Percentiles rank a stretch among this genome's conserved stretches.
Evolutionary conservation across 2,329 filamentous ascomycete genomes (phyloP).

Genomic region (Clonostachys byssicola): DNA sequence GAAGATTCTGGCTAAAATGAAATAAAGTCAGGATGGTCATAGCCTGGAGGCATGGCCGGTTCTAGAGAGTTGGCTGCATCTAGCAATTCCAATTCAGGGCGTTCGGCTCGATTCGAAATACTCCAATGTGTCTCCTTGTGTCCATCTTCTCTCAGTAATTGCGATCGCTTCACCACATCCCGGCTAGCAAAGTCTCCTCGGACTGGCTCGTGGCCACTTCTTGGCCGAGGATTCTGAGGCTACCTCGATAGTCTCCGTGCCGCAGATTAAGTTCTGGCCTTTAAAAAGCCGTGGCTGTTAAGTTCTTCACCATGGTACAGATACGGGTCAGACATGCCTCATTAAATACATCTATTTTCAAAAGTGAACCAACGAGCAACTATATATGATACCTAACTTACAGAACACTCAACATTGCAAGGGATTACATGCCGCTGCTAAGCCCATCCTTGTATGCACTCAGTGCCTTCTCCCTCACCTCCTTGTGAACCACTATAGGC

Average conservation of each 20-base stretch:
- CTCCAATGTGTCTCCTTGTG: conserved; percentile 4
- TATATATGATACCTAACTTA: neutral
- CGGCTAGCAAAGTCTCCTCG: conserved; percentile 56
- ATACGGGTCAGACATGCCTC: conserved; percentile 57
- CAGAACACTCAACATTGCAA: neutral
- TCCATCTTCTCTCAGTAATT: conserved; percentile 7
- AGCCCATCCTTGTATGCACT: conserved; percentile 60
- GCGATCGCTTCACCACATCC: conserved; percentile 6
- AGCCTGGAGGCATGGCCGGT: conserved; percentile 32
- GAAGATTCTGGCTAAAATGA: conserved; percentile 5
- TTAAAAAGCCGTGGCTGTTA: conserved; percentile 56
- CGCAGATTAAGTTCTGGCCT: conserved; percentile 54
- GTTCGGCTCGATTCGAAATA: conserved; percentile 38
- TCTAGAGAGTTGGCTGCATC: conserved; percentile 35
- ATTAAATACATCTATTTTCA: conserved; percentile 2
- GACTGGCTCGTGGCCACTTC: conserved; percentile 25
- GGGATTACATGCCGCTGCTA: conserved; percentile 11
- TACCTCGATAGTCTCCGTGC: conserved; percentile 54
- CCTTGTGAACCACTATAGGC: conserved; percentile 72
- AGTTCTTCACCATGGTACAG: conserved; percentile 57
- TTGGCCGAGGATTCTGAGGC: conserved; percentile 50
- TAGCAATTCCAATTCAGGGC: conserved; percentile 41
- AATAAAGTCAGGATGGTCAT: conserved; percentile 13
- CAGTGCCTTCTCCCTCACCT: conserved; percentile 62
- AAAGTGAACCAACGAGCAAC: neutral